These are phyloP conservation scores for Sporobolomyces pararoseus DNA, from an alignment of 768 basidiomycete genomes.

Conservation along the genomic window DNA sequence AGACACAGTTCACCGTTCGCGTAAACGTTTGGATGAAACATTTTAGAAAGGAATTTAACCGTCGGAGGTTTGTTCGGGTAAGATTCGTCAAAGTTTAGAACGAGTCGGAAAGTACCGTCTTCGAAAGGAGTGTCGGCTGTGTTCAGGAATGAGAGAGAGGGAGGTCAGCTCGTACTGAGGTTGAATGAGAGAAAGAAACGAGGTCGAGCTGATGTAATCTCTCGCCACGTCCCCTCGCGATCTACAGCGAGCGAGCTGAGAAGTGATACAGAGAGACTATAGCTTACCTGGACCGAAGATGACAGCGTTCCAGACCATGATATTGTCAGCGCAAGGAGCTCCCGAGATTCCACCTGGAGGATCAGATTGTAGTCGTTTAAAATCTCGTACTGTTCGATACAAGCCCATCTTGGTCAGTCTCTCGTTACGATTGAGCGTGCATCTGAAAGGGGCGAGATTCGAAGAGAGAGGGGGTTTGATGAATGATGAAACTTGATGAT, in stretches of 20 bases:
- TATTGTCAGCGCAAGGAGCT: conserved; percentile 94
- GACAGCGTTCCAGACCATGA: conserved; percentile 99
- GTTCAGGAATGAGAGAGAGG: no score
- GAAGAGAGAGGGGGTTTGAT: not conserved
- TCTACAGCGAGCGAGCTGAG: no score
- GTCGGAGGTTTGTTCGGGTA: conserved; percentile 98
- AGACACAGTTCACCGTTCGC: conserved; percentile 96
- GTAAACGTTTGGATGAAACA: conserved; percentile 99
- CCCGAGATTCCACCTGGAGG: conserved; percentile 95
- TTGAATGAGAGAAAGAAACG: no score
- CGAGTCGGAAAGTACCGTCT: conserved; percentile 96
- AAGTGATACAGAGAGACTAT: not conserved
- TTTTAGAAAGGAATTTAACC: conserved; percentile 80
- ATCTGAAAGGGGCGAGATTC: not conserved
- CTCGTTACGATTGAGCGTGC: not conserved
- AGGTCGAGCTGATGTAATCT: not conserved
- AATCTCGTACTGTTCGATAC: conserved; percentile 65
- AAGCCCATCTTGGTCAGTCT: not conserved
- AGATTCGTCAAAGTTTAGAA: conserved; percentile 91
- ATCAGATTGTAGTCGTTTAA: conserved; percentile 89
- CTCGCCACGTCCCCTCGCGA: not conserved
- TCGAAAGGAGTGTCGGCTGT: conserved; percentile 97
- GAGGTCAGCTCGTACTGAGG: no score
- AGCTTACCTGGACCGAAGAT: conserved; percentile 92
- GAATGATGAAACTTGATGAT: not conserved